A percentile compares a stretch with the other conserved stretches of the same genome.
These are phyloP conservation scores for Alternaria longipes DNA, from an alignment of 2,329 filamentous ascomycete species.

Conservation along the genomic window DNA sequence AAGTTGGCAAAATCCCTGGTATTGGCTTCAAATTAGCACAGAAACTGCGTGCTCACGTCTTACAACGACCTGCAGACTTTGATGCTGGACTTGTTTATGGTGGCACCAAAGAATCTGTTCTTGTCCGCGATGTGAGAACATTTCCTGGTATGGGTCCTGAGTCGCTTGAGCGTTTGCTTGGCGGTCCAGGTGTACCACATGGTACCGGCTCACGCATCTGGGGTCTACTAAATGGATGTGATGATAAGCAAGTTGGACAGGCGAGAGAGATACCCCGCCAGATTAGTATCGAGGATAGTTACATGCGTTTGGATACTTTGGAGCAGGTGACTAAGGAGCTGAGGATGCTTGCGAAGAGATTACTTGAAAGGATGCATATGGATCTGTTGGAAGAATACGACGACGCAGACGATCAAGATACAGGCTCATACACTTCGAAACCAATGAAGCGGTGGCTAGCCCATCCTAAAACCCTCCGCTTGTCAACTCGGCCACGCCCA, in stretches of 20 bases:
- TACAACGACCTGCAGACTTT: slow-evolving; percentile 57
- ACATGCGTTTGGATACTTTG: slow-evolving; percentile 73
- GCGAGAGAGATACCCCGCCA: slow-evolving; percentile 79
- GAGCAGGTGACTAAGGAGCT: slow-evolving; percentile 74
- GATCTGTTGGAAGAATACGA: slow-evolving; percentile 72
- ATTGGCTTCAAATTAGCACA: slow-evolving; percentile 83
- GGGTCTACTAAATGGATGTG: slow-evolving; percentile 81
- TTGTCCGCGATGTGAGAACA: slow-evolving; percentile 70
- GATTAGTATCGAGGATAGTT: slow-evolving; percentile 95
- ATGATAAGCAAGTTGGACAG: slow-evolving; percentile 76
- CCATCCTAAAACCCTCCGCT: slow-evolving; percentile 79
- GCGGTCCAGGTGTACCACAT: slow-evolving; percentile 73
- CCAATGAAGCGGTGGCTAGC: slow-evolving; percentile 72
- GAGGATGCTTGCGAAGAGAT: slow-evolving; percentile 70
- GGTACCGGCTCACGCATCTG: slow-evolving; percentile 79
- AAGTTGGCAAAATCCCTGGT: slow-evolving; percentile 83
- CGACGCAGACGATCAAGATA: slow-evolving; percentile 23
- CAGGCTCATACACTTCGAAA: background rate
- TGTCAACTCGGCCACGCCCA: slow-evolving; percentile 75
- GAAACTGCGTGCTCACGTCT: slow-evolving; percentile 69
- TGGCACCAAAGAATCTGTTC: slow-evolving; percentile 65
- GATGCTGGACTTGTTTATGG: slow-evolving; percentile 59
- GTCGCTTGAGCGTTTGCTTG: slow-evolving; percentile 73
- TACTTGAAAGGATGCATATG: slow-evolving; percentile 79
- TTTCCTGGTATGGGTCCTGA: slow-evolving; percentile 70